Percentiles rank a stretch among this genome's conserved stretches.
phyloP scores from a whole-genome alignment of 305 asterid species.

The Euphrasia arctica region DNA sequence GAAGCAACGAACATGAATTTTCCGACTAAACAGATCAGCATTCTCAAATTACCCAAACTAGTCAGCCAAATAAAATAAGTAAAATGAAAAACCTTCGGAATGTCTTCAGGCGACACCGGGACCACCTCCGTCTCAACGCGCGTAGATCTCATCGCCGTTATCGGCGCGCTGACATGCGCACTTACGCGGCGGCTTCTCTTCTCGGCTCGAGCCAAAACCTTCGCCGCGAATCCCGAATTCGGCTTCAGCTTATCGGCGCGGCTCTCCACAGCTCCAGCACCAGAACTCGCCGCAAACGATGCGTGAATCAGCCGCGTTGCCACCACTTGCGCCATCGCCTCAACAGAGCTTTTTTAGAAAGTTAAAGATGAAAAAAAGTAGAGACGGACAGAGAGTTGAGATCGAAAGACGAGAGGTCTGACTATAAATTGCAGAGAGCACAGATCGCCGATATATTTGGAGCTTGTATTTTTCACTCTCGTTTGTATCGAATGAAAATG shows the following conservation, averaged over 20 bases:
- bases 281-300: constrained; percentile 37
- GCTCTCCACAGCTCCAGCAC: constrained; percentile 41
- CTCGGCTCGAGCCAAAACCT: constrained; percentile 35
- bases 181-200: constrained; percentile 34
- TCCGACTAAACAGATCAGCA: constrained; percentile 15
- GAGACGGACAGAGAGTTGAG: constrained; percentile 9
- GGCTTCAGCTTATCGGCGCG: constrained; percentile 51
- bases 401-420: neutral
- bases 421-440: constrained; percentile 26
- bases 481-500: constrained; percentile 38
- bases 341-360: constrained; percentile 11
- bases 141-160: constrained; percentile 50
- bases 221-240: constrained; percentile 43
- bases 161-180: constrained; percentile 38
- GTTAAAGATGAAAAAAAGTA: neutral
- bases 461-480: constrained; percentile 25
- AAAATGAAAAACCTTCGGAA: constrained; percentile 38
- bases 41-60: neutral
- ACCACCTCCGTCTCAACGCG: constrained; percentile 41
- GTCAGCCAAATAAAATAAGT: neutral
- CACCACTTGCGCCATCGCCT: constrained; percentile 60
- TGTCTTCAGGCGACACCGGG: constrained; percentile 64
- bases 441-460: constrained; percentile 40
- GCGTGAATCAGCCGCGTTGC: constrained; percentile 58
- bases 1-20: constrained; percentile 20